Evolutionary conservation across 2,329 filamentous ascomycete genomes (phyloP), one percentile per base, ranked within the genome.

Genomic region (Aureobasidium sp.): DNA sequence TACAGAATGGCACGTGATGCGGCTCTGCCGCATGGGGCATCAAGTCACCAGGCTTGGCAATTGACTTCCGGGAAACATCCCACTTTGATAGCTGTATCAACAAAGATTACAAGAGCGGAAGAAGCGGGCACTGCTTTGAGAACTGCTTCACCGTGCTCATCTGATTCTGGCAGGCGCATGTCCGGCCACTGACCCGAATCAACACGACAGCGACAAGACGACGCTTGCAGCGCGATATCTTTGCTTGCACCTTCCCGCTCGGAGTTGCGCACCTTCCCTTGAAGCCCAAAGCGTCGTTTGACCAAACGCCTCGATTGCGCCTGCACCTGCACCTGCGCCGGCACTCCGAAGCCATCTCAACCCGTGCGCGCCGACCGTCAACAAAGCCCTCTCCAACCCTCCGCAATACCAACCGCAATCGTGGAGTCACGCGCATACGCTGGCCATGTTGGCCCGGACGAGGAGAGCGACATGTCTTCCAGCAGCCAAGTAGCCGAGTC

Each of bases 401-500:
- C 20, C 6, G 39, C 9, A 17, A 5, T n/a, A 29, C 25, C 27
- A 34, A 57, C 53, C 53, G 53, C 55, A 48, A 48, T n/a, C 41
- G 55, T 59, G 55, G 55, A 59, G 47, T 48, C 41, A 22, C 55
- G 44, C 55, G 55, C 42, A 27, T 59, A 59, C 42, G 55, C 55
- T 22, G 55, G 41, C 55, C 55, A 48, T 39, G 55, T 47, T n/a
- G 55, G 55, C 31, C 55, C 44, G 9, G 55, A 47, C 42, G 55
- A 59, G 12, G 55, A 59, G 55, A 47, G 42, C 55, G 71, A 69
- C 70, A 84, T 84, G 82, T 83, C 81, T 63, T 81, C 81, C 62
- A 82, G 80, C 31, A 82, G 80, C 44, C 79, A 82, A 67, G 81
- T 82, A 47, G 81, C 82, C 68, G 94, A 99, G 80, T 96, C 92